Evolutionary conservation across 192 early-diverging fungal species (phyloP).

Genomic region (Coemansia asiatica): DNA sequence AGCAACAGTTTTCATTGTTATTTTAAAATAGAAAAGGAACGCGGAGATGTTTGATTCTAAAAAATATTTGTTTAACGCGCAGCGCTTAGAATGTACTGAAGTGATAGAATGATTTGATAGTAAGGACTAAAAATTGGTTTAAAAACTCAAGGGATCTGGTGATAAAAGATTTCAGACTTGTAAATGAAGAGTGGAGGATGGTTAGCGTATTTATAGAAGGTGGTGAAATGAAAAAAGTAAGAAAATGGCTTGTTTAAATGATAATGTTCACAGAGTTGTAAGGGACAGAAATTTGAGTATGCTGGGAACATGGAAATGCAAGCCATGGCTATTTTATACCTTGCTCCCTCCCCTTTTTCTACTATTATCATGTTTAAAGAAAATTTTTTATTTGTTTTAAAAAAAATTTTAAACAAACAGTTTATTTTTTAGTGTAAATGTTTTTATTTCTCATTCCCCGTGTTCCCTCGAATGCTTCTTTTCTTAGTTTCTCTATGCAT

Average conservation of each 20-base stretch:
- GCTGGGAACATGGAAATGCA: not conserved
- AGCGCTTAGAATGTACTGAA: not conserved
- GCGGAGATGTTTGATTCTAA: not conserved
- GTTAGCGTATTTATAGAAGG: not conserved
- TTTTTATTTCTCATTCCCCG: not conserved
- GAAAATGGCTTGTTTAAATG: too few relatives aligned
- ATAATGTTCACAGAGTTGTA: not conserved
- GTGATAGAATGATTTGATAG: too few relatives aligned
- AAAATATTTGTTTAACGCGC: not conserved
- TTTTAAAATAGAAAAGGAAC: not conserved
- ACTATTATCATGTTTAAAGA: not conserved
- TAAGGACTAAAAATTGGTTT: too few relatives aligned
- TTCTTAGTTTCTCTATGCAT: too few relatives aligned
- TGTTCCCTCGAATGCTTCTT: too few relatives aligned
- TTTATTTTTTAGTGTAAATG: not conserved
- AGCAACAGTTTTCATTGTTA: conserved; percentile 37
- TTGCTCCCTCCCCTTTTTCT: not conserved
- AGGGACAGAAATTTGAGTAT: not conserved
- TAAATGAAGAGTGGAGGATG: too few relatives aligned
- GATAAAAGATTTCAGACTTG: too few relatives aligned
- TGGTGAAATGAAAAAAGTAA: too few relatives aligned
- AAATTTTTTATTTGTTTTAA: not conserved
- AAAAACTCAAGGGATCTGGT: too few relatives aligned
- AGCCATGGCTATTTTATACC: not conserved
- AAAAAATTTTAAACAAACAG: too few relatives aligned